phyloP scores from a whole-genome alignment of 2,329 filamentous ascomycete genomes.

The Cercospora zeae-maydis region DNA sequence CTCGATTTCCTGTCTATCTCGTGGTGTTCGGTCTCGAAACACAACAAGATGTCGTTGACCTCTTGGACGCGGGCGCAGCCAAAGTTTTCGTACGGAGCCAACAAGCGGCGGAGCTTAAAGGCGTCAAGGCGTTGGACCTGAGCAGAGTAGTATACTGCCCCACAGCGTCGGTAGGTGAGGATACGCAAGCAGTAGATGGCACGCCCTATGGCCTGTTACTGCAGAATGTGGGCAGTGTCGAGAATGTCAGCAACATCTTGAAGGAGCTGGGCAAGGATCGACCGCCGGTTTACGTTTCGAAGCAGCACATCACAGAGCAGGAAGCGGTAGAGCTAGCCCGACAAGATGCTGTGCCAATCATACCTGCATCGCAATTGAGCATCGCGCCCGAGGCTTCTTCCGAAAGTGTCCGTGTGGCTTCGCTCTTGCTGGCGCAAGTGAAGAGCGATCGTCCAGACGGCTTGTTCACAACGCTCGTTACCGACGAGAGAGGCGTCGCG shows the following conservation, averaged over 20 bases:
- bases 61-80: slow-evolving; percentile 80
- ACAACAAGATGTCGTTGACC: slow-evolving; percentile 68
- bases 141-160: slow-evolving; percentile 54
- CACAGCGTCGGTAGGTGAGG: slow-evolving; percentile 45
- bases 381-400: slow-evolving; percentile 59
- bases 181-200: slow-evolving; percentile 42
- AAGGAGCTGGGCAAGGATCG: slow-evolving; percentile 49
- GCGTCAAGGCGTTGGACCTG: slow-evolving; percentile 51
- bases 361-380: slow-evolving; percentile 68
- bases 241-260: slow-evolving; percentile 47
- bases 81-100: slow-evolving; percentile 76
- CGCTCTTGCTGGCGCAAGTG: slow-evolving; percentile 70
- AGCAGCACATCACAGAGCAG: slow-evolving; percentile 41
- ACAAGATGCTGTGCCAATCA: slow-evolving; percentile 61
- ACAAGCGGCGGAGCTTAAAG: slow-evolving; percentile 58
- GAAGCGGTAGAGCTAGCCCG: slow-evolving; percentile 43
- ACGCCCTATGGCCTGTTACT: slow-evolving; percentile 47
- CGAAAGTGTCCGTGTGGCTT: slow-evolving; percentile 61
- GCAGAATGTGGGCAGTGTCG: slow-evolving; percentile 38
- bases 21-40: slow-evolving; percentile 69
- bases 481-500: slow-evolving; percentile 78
- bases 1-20: slow-evolving; percentile 62
- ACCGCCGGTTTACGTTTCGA: slow-evolving; percentile 52
- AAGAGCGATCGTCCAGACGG: slow-evolving; percentile 78
- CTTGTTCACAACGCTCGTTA: slow-evolving; percentile 84